Percentiles rank a stretch among this genome's conserved stretches.
These are phyloP conservation scores for Musa acuminata DNA, from an alignment of 176 grass and related monocot genomes.

Conservation along the genomic window DNA sequence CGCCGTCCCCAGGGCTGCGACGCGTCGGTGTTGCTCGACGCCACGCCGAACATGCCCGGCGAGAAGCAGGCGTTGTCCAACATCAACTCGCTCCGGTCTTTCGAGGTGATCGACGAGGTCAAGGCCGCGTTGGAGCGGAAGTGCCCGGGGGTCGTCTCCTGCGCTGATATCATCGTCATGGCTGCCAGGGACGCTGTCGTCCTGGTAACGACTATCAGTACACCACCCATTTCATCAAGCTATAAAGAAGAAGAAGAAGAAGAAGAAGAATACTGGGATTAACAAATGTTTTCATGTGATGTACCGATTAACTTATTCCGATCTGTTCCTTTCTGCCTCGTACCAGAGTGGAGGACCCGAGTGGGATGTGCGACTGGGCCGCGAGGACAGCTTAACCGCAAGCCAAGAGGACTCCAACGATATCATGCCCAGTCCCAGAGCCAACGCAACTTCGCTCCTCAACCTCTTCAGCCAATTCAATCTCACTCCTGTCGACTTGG, in stretches of 20 bases:
- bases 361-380: conserved; percentile 74
- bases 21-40: conserved; percentile 81
- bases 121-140: conserved; percentile 58
- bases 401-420: conserved; percentile 63
- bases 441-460: conserved; percentile 60
- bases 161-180: conserved; percentile 48
- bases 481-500: conserved; percentile 61
- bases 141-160: conserved; percentile 60
- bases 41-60: conserved; percentile 50
- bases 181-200: conserved; percentile 55
- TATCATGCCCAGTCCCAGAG: conserved; percentile 79
- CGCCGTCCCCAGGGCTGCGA: conserved; percentile 54
- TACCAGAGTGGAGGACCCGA: conserved; percentile 65
- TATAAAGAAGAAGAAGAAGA: no score
- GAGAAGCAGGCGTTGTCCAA: conserved; percentile 88
- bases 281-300: no score
- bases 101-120: conserved; percentile 69
- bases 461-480: conserved; percentile 54
- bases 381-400: conserved; percentile 61
- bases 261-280: no score
- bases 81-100: conserved; percentile 76
- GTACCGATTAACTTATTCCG: no score
- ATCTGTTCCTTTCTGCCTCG: not conserved
- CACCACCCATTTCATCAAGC: no score
- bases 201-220: conserved; percentile 16